A percentile compares a stretch with the other conserved stretches of the same genome.
Conservation (phyloP, 495 filamentous ascomycete genomes). For the Neurospora africana region DNA sequence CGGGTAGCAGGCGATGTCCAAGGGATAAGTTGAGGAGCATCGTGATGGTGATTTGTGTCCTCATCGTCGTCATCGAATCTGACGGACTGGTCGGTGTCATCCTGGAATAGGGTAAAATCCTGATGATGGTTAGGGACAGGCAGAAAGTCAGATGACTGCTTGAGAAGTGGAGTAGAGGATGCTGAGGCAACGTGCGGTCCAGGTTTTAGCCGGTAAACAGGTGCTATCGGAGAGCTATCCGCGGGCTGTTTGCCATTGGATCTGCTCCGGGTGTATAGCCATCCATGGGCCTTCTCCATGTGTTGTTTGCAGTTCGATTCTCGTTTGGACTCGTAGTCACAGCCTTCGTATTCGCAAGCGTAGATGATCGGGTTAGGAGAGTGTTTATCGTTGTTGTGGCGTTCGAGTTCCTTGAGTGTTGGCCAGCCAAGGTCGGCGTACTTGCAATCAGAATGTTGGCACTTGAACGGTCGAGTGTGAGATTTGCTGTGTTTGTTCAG, state of each 20-base stretch:
- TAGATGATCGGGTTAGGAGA: conserved; percentile 58
- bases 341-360: conserved; percentile 68
- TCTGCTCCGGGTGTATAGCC: conserved; percentile 79
- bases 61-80: conserved; percentile 15
- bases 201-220: conserved; percentile 1
- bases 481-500: conserved; percentile 94
- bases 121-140: background rate
- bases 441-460: conserved; percentile 62
- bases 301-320: conserved; percentile 98
- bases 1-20: conserved; percentile 25
- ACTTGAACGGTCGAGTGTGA: conserved; percentile 91
- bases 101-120: conserved; percentile 18
- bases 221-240: background rate
- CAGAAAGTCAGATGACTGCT: background rate
- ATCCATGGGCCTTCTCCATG: conserved; percentile 95
- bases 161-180: background rate
- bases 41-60: conserved; percentile 4
- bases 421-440: conserved; percentile 81
- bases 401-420: conserved; percentile 90
- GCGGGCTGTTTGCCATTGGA: conserved; percentile 47
- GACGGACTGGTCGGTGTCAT: conserved; percentile 11
- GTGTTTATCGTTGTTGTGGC: conserved; percentile 92
- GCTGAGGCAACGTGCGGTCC: background rate
- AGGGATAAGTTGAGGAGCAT: conserved; percentile 10
- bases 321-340: conserved; percentile 84